Evolutionary conservation across 108 stramenopile genomes (phyloP).

Genomic region (Hondaea fermentalgiana): DNA sequence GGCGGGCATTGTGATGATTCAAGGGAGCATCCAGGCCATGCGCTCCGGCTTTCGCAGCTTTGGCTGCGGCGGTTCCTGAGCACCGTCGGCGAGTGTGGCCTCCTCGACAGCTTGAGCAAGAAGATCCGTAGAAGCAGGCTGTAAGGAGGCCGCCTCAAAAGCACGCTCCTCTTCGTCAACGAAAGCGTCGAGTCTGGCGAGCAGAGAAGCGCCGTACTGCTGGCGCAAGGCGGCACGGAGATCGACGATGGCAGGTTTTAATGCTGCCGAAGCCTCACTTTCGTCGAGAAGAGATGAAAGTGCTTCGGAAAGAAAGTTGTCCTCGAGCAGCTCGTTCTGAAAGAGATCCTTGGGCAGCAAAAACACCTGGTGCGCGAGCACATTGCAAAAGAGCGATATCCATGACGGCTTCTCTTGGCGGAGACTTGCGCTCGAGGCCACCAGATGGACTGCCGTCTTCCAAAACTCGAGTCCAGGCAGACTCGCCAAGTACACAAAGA

Average conservation of each 20-base stretch:
- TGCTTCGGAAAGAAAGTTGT: background rate
- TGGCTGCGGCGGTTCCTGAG: background rate
- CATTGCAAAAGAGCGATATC: background rate
- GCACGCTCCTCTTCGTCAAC: background rate
- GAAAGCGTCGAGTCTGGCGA: background rate
- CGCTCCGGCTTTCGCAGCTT: background rate
- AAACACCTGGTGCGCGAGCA: background rate
- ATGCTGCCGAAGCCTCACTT: background rate
- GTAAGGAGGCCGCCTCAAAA: background rate
- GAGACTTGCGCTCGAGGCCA: background rate
- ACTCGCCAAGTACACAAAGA: background rate
- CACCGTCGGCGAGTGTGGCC: background rate
- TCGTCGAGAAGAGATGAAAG: background rate
- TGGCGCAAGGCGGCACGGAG: background rate
- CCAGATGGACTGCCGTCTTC: background rate
- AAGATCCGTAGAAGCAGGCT: background rate
- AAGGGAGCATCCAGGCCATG: background rate
- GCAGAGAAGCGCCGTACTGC: background rate
- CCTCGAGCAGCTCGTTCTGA: background rate
- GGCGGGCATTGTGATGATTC: background rate
- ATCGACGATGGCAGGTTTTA: background rate
- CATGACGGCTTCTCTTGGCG: background rate
- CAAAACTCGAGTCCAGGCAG: background rate
- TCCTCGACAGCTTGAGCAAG: background rate
- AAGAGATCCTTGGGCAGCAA: background rate